Conservation (phyloP, 306 rosid species). For the Prinsepia uniflora region DNA sequence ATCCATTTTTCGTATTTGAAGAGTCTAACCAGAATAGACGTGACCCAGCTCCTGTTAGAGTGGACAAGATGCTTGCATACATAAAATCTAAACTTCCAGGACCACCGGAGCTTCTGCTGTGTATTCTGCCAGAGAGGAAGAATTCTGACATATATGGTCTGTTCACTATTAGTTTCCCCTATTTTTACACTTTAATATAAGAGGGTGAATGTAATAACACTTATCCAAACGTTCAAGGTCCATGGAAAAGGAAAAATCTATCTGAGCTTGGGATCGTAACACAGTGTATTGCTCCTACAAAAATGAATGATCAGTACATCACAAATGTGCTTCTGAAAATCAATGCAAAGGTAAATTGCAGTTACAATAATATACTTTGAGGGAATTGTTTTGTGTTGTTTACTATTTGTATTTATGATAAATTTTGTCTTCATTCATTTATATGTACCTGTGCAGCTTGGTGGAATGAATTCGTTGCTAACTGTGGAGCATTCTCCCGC, state of each 20-base stretch:
- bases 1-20: constrained; percentile 17
- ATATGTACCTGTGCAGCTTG: constrained; percentile 28
- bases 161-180: not conserved
- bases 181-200: not conserved
- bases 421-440: not conserved
- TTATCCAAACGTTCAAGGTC: constrained; percentile 27
- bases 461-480: constrained; percentile 43
- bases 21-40: constrained; percentile 9
- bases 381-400: not conserved
- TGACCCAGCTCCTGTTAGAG: constrained; percentile 27
- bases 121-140: constrained; percentile 47
- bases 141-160: constrained; percentile 46
- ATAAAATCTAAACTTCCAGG: constrained; percentile 5
- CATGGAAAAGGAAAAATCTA: constrained; percentile 45
- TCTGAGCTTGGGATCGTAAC: constrained; percentile 32
- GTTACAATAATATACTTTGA: not conserved
- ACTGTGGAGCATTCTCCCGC: constrained; percentile 15
- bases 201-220: not conserved
- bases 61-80: constrained; percentile 20
- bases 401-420: not conserved
- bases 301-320: constrained; percentile 39
- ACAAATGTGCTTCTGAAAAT: constrained; percentile 46
- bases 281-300: constrained; percentile 44
- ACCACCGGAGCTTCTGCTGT: constrained; percentile 27
- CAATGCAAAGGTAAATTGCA: constrained; percentile 43